These are phyloP conservation scores for Claviceps spartinae DNA, from an alignment of 2,329 filamentous ascomycete species.

Conservation along the genomic window DNA sequence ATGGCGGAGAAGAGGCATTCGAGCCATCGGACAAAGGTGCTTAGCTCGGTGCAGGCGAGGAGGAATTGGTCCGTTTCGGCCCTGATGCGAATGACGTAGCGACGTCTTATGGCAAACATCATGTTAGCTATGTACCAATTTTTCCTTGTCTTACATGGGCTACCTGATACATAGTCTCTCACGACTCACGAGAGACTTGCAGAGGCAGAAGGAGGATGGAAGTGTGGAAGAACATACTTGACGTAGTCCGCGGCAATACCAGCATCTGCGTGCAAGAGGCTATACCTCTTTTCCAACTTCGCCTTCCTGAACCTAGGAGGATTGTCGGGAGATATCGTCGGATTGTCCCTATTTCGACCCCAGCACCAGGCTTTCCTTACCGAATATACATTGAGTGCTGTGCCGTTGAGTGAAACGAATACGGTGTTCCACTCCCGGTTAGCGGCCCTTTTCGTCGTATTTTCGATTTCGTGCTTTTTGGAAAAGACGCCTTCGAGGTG, in stretches of 20 bases:
- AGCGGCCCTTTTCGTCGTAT: constrained; percentile 47
- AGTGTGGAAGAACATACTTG: constrained; percentile 34
- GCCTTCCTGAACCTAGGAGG: constrained; percentile 39
- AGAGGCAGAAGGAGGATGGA: no score
- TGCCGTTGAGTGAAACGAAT: constrained; percentile 53
- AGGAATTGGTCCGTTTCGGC: constrained; percentile 64
- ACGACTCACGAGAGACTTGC: no score
- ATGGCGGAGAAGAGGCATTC: constrained; percentile 59
- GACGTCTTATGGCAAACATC: constrained; percentile 9
- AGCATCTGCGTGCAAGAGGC: constrained; percentile 60
- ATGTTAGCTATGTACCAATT: background rate
- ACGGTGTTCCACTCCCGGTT: constrained; percentile 51
- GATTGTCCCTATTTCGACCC: constrained; percentile 33
- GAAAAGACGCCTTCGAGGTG: constrained; percentile 42
- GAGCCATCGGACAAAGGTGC: constrained; percentile 55
- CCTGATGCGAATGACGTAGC: constrained; percentile 57
- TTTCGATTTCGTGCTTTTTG: constrained; percentile 53
- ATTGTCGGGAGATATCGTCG: constrained; percentile 34
- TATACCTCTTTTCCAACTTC: constrained; percentile 52
- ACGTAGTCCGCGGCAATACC: constrained; percentile 61
- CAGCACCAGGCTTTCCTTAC: constrained; percentile 44
- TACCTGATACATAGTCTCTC: no score
- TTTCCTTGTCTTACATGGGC: no score
- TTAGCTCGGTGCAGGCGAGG: constrained; percentile 49
- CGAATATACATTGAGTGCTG: constrained; percentile 51